Evolutionary conservation across 2,329 filamentous ascomycete species (phyloP).

Genomic region (Alternaria sp.): DNA sequence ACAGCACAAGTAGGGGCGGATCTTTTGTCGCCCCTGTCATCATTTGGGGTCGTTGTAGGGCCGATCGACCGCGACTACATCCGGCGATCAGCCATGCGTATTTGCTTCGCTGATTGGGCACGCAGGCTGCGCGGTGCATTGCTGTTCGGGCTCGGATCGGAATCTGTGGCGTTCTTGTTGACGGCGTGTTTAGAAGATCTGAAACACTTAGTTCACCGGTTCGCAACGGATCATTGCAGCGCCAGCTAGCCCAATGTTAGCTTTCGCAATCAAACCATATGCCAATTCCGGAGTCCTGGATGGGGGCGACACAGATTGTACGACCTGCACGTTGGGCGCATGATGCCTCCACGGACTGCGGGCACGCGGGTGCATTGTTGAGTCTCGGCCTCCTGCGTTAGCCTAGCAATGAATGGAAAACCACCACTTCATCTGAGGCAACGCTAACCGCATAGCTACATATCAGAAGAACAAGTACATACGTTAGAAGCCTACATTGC

Average conservation of each 20-base stretch:
- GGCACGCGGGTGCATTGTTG: not conserved
- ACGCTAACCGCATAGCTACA: not conserved
- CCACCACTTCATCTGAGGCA: not conserved
- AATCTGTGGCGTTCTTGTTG: constrained; percentile 2
- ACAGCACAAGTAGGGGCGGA: not conserved
- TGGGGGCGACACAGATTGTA: not conserved
- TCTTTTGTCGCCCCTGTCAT: not conserved
- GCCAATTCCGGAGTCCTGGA: not conserved
- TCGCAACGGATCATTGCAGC: not conserved
- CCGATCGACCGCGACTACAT: not conserved
- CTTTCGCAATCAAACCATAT: not conserved
- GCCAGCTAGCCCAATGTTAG: not conserved
- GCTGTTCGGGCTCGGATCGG: not conserved
- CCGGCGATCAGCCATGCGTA: constrained; percentile 2
- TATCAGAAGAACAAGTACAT: not conserved
- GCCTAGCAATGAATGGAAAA: not conserved
- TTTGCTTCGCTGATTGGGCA: not conserved
- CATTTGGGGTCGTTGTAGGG: not conserved
- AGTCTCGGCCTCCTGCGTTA: not conserved
- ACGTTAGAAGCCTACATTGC: not conserved
- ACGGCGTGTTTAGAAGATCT: not conserved
- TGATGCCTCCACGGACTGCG: not conserved
- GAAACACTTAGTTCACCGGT: not conserved
- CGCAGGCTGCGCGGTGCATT: not conserved
- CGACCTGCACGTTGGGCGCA: not conserved